These are phyloP conservation scores for Naumovozyma baii DNA, from an alignment of 805 yeast species.

Conservation along the genomic window DNA sequence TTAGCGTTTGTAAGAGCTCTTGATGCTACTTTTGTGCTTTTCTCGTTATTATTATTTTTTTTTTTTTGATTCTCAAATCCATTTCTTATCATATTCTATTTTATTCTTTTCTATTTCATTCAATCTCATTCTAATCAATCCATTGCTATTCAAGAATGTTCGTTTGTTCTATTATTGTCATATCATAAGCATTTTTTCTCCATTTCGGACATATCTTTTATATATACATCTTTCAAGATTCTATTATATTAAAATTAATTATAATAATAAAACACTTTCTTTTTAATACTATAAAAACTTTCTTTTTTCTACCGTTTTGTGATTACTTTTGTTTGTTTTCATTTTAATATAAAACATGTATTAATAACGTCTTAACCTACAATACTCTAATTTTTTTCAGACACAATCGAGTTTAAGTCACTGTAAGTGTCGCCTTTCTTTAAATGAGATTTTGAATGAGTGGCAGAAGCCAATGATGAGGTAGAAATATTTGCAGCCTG, in stretches of 20 bases:
- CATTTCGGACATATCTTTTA: background rate
- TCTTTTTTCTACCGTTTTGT: background rate
- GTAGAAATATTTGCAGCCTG: conserved; percentile 14
- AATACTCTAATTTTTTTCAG: conserved; percentile 15
- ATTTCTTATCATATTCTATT: background rate
- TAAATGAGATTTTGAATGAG: conserved; percentile 18
- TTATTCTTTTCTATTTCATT: background rate
- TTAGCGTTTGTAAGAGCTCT: too few species aligned
- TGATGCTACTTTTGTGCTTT: too few species aligned
- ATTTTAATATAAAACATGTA: background rate
- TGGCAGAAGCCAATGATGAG: conserved; percentile 12
- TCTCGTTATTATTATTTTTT: too few species aligned
- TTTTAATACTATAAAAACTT: background rate
- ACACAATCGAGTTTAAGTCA: conserved; percentile 40
- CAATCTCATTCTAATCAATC: background rate
- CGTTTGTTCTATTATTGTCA: background rate
- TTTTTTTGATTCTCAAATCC: background rate
- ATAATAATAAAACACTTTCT: background rate
- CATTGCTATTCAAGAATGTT: background rate
- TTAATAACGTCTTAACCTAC: background rate
- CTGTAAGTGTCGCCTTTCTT: conserved; percentile 47
- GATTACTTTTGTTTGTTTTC: too few species aligned
- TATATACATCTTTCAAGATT: too few species aligned
- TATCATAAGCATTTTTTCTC: background rate
- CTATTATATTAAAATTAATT: too few species aligned